Evolutionary conservation across 306 rosid genomes (phyloP), one percentile per base, ranked within the genome.

Genomic region (Fragaria vesca): DNA sequence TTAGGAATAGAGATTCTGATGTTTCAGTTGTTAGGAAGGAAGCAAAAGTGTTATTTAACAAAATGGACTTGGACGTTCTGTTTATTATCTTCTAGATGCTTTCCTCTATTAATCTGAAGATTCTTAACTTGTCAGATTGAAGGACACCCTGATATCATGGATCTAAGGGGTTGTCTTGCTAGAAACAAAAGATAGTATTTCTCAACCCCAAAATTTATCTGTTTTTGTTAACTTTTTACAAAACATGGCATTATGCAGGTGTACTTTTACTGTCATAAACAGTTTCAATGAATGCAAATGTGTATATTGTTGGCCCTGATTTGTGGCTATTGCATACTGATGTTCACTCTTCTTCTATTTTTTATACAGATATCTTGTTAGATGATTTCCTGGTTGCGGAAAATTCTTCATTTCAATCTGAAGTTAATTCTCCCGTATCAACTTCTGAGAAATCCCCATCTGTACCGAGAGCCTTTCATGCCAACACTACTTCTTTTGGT

Each of bases 341-440:
- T 61, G 58, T 54, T 66, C 28, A 9, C 12, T 51, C 30, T 74
- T 74, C 12, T 18, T 6, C 12, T 30, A 11, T 63, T 75, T 18
- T 73, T 79, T 80, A 72, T 85, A 84, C 97, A 96, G 99, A 91
- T 78, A 71, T 78, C 12, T 91, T 93, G 73, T 84, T 96, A 63
- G 99, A 72, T 82, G 98, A 96, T 89, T 91, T 93, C 77, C 80
- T 91, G 82, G 93, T 93, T 76, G 99, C 99, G 32, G 99, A 96
- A 82, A 91, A 96, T 85, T 85, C 97, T 0, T 86, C 91, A 43
- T 81, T 79, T 80, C 97, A 85, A 72, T 66, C 90, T 36, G 97
- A 91, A 43, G 48, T 12, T 61, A 89, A 71, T 79, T 88, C 92
- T 77, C 85, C 93, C 21, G 66, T 67, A 38, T 63, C 81, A 47